Evolutionary conservation across 441 rosid genomes (phyloP), one percentile per base, ranked within the genome.

Genomic region (Macaranga tanarius): DNA sequence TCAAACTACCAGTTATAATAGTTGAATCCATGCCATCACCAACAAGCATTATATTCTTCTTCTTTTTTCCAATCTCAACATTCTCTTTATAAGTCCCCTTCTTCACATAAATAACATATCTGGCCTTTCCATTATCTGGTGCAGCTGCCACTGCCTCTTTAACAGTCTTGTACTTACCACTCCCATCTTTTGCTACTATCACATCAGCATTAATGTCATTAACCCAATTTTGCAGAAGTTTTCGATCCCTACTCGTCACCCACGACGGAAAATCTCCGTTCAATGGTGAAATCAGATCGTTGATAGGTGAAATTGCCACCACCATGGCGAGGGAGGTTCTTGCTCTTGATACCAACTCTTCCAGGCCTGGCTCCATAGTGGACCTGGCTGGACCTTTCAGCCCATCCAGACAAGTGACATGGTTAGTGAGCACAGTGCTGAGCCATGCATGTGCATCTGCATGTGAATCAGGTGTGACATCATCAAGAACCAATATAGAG

Each of bases 341-440:
- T 26, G 92, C 80, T 62, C 80, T 75, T 22, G 77, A 70, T 45
- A 84, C 81, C 81, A 91, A 73, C 67, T 86, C 82, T 10, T 80
- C 59, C 3, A 88, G 71, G 42, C 62, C 40, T n/a, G 87, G 74
- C 71, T 83, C 74, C 75, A 89, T 73, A 28, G 59, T 48, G 28
- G 38, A 60, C 23, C 58, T 23, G 34, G 84, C 75, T 0, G 80
- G 55, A 68, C 80, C 89, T 10, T 63, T 65, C 0, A 87, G 78
- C 45, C 88, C 84, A 23, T 91, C 95, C 22, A 79, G 70, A 75
- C 97, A 91, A 1, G 95, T 91, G 74, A 82, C 77, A 50, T 87
- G 89, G 80, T 87, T 91, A 7, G 97, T 88, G 44, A 91, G 90
- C 15, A 85, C 86, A 52, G 86, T 73, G 71, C 97, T 89, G 28